Evolutionary conservation across 2,329 filamentous ascomycete genomes (phyloP).

Genomic region (Ceratocystis ficicola): DNA sequence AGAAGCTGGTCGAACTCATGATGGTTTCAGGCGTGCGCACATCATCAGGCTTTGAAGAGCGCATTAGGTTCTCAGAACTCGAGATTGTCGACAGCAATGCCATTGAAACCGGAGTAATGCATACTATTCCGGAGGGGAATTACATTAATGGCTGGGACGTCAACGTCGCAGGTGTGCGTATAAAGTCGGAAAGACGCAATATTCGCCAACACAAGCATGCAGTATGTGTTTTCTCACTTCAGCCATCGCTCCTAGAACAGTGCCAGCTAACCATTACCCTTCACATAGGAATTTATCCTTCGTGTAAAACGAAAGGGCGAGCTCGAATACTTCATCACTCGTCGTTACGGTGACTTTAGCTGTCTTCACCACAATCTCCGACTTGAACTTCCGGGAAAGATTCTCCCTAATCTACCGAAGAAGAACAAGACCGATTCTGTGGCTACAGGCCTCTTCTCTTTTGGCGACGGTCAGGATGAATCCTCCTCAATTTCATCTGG

Average conservation of each 20-base stretch:
- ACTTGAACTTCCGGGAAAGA: constrained; percentile 78
- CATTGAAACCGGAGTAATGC: constrained; percentile 77
- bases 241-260: neutral
- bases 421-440: constrained; percentile 80
- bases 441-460: constrained; percentile 43
- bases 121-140: constrained; percentile 81
- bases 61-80: constrained; percentile 91
- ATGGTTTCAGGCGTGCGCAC: constrained; percentile 97
- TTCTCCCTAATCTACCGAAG: constrained; percentile 71
- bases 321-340: constrained; percentile 56
- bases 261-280: neutral
- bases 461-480: constrained; percentile 56
- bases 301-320: constrained; percentile 69
- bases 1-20: constrained; percentile 96
- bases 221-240: constrained; percentile 39
- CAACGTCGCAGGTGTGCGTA: constrained; percentile 81
- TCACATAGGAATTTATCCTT: constrained; percentile 69
- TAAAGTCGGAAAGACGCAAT: constrained; percentile 69
- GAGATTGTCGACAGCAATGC: constrained; percentile 90
- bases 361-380: constrained; percentile 67
- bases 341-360: constrained; percentile 79
- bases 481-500: constrained; percentile 67
- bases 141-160: constrained; percentile 94
- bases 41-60: constrained; percentile 91
- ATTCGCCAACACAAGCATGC: constrained; percentile 86